Evolutionary conservation across 2,329 filamentous ascomycete genomes (phyloP), one percentile per base, ranked within the genome.

Genomic region (Alternaria brassicae): DNA sequence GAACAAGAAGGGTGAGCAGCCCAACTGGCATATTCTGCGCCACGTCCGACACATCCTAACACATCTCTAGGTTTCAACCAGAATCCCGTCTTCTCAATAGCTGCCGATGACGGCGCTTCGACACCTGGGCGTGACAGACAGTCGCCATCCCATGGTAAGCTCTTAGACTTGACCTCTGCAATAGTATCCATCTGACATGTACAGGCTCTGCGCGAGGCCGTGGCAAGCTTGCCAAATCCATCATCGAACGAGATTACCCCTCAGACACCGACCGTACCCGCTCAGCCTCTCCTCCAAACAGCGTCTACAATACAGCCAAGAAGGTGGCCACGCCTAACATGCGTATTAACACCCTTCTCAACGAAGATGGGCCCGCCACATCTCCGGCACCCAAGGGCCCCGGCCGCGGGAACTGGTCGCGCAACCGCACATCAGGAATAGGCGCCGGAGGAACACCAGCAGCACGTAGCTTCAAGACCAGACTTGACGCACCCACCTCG

Each of bases 391-490:
- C 70, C 17, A 83, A 83, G 65, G 80, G 81, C 1, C 78, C 80
- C 9, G 81, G 81, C n/a, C 75, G 82, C 28, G 81, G 81, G 48
- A 83, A 83, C 56, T 83, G 81, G 81, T 78, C 80, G 10, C 77
- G 81, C 21, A 79, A 78, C 41, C 71, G 72, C 42, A 61, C 58
- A 23, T 55, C 54, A 15, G 60, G 54, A 17, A 53, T 56, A 21
- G 53, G 53, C 21, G 54, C 53, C 25, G 53, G 55, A 13, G 63
- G 61, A 25, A 60, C 60, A 17, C 47, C 61, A 55, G 66, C 68
- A 13, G 66, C 67, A n/a, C 70, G 71, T 30, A 67, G 65, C 60
- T 76, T 75, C 70, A 76, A 75, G 68, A 64, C 77, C 60, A 70
- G 76, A 68, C 60, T 79, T 63, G 64, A 77, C 30, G 67, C 67